Base-by-base conservation (phyloP, 192 early-diverging fungal species). In the Pilaira anomala region DNA sequence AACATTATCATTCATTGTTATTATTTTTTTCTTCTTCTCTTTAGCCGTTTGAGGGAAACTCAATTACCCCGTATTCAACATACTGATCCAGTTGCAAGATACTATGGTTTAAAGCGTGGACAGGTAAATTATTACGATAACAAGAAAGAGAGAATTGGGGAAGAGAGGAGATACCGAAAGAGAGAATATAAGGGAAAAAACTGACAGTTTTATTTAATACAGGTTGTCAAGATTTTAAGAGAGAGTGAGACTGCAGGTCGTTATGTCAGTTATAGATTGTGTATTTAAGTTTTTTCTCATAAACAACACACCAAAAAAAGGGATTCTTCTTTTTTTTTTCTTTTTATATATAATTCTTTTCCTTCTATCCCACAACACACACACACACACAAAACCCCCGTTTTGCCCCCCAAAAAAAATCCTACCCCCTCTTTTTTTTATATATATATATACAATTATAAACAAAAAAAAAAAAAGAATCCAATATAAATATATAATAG, bases 201-300 rank as follows among this genome's bases (percentile, higher is more conserved):
- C 48, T 21, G 8, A 30, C 24, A 8, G 8, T 11, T 19, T 2
- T 19, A 28, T 18, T 36, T 56, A 26, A 29, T 45, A 36, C 79
- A 89, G 76, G 90, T 99, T 12, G 94, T 97, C 28, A 93, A 93
- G 76, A 99, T 99, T 52, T 92, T 93, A 67, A 78, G 97, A 55
- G 86, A 92, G 22, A 90, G 87, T 68, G 97, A 99, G 78, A 99
- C 97, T 16, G 94, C 93, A 56, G 97, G 97, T 57, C 91, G 95
- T 49, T 97, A 99, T 65, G 87, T 98, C 50, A 97, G 93, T 63
- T 98, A 98, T 78, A 87, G 97, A 28, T 81, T 96, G 53, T 97
- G 95, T 75, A 87, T 93, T 68, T 97, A 88, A 84, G 21, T 9
- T 13, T 22, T n/a, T n/a, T n/a, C n/a, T n/a, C n/a, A n/a, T n/a